Base-by-base conservation (phyloP, 768 basidiomycete species). In the Psilocybe subaeruginosa region DNA sequence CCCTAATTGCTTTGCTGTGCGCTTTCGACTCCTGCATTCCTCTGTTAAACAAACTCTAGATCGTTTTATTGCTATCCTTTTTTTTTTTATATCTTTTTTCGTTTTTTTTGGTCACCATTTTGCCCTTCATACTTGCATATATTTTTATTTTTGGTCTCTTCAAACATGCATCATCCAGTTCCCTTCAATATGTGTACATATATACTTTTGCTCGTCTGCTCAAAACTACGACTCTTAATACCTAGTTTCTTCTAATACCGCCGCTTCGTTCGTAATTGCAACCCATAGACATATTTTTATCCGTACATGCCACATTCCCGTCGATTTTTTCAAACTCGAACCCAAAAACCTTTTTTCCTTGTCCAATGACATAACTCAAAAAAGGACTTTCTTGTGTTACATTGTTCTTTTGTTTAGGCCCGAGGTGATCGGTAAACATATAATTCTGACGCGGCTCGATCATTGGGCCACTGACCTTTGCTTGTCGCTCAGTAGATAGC, bases 1-100 rank as follows among this genome's bases (percentile, higher is more conserved):
- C 55, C 64, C 56, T 66, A 64, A 68, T 73, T 72, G 77, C 71
- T 79, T 73, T 78, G 73, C 72, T 73, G 72, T 77, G 69, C 68
- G 68, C 72, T 76, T 71, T 75, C 74, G 64, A 53, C 59, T 71
- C 65, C 68, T 70, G 67, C 68, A 71, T 71, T 64, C 62, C 68
- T 55, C 57, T 64, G 66, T 64, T 59, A 63, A 64, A 57, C 50
- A 51, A 58, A 64, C 53, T 35, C 64, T 69, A 67, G 69, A 73
- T 55, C 63, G 55, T 66, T 64, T 60, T 65, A 61, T 60, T 65
- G 59, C 63, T 60, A 48, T 58, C 61, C 66, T 65, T 56, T 48
- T 61, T 55, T 19, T 56, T 65, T 45, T 35, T 54, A 23, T 23
- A 2, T 35, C 33, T 35, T 35, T 35, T 35, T 35, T 11, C 54